Base-by-base conservation (phyloP, 306 rosid species). In the Prinsepia uniflora region DNA sequence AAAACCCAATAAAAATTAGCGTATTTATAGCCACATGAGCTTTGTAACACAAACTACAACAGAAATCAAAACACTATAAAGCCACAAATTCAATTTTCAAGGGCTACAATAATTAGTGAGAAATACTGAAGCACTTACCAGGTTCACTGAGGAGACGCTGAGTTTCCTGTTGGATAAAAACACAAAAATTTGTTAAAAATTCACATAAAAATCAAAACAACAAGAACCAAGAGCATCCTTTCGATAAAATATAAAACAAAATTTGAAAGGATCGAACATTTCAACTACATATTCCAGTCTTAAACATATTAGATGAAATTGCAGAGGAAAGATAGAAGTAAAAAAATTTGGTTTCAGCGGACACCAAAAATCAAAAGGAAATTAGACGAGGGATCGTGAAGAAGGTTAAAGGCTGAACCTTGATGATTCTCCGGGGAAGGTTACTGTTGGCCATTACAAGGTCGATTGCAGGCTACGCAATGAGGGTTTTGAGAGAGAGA, bases 141-240 rank as follows among this genome's bases (percentile, higher is more conserved):
- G 98, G 98, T 82, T 93, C 98, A 87, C 98, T 93, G 60, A 93
- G 91, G 67, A 93, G 91, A 73, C 97, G 97, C 85, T 93, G 98
- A 65, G 98, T 93, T 84, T 93, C 98, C 98, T 90, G 88, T 75
- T 2, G 15, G 82, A 83, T 81, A 77, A 81, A 34, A 59, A 44
- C 67, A 68, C 65, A 3, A 63, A 53, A 62, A 24, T 8, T 14
- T 15, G 46, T 41, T 45, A 81, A 63, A 78, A 39, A 9, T 42
- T 52, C 22, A 70, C 5, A 73, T 57, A 78, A 76, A 68, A 5
- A 79, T 14, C 41, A 73, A 57, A 74, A 13, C 10, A 42, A 42
- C 0, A 44, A 76, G 70, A 67, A 42, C 43, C 57, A 15, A 54
- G 48, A 76, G 20, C 55, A 50, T 13, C n/a, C 57, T 36, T 57